Base-by-base conservation (phyloP, 148 eudicot species). In the Gaultheria prostrata region DNA sequence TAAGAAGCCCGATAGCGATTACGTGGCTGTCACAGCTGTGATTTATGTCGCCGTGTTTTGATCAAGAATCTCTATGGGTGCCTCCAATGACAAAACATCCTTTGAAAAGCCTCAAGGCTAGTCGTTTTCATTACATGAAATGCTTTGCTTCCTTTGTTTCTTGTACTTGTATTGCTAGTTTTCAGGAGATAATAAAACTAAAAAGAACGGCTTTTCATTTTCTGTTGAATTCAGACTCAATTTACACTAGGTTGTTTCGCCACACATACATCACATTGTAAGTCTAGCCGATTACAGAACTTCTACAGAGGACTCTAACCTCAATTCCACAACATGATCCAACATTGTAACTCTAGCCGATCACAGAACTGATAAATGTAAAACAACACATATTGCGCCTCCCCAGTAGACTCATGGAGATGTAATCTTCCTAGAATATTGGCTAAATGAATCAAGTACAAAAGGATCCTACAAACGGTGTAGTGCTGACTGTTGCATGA, bases 1-100 rank as follows among this genome's bases (percentile, higher is more conserved):
- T 96, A 12, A 90, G 98, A 83, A 94, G 95, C 85, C 98, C 98
- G 48, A 50, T 94, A 48, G 87, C 91, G 5, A 78, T 96, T 80
- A 92, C 93, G 20, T 93, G 98, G 98, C 76, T 93, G 83, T 87
- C 89, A 49, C 91, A 89, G n/a, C 15, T 86, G 50, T 88, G 73
- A 84, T 57, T 73, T 21, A 73, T 83, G 84, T 74, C 76, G 32
- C 63, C 28, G 50, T 49, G 46, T 61, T 14, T 77, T 48, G 72
- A 45, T 70, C 63, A 45, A 76, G 78, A 53, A 53, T 86, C 39
- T 63, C 9, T 85, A 70, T 74, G 81, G 70, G 28, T n/a, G 14
- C 6, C 77, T n/a, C 35, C 51, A 85, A 78, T 78, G 85, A 85
- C 69, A 26, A 57, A 21, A 11, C 11, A 24, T 74, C 45, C 50